Conservation (phyloP, 2,329 filamentous ascomycete genomes). For the Colletotrichum somersetense region DNA sequence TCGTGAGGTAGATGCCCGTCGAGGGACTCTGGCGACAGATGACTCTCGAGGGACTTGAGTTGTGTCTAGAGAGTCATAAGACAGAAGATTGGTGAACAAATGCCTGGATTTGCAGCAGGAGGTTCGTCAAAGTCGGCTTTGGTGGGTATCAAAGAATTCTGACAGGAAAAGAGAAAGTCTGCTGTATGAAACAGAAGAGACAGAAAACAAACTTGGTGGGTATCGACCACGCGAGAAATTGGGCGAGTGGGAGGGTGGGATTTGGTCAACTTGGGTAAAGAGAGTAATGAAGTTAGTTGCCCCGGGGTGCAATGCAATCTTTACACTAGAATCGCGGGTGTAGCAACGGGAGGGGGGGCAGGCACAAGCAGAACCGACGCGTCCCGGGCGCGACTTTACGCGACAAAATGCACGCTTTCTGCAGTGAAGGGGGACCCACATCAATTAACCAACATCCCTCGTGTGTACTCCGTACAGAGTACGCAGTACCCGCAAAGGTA, state of each 20-base stretch:
- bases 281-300: slow-evolving; percentile 13
- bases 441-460: slow-evolving; percentile 41
- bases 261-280: slow-evolving; percentile 29
- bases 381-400: slow-evolving; percentile 42
- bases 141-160: slow-evolving; percentile 37
- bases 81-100: background rate
- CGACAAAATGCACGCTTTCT: slow-evolving; percentile 35
- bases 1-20: slow-evolving; percentile 8
- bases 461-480: too few relatives aligned
- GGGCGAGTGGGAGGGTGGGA: slow-evolving; percentile 37
- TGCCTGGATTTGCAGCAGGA: slow-evolving; percentile 1
- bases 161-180: background rate
- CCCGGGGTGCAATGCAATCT: slow-evolving; percentile 10
- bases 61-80: slow-evolving; percentile 16
- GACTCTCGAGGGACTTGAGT: slow-evolving; percentile 15
- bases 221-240: slow-evolving; percentile 29
- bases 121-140: background rate
- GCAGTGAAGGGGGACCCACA: slow-evolving; percentile 6
- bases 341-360: slow-evolving; percentile 6
- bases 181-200: slow-evolving; percentile 8
- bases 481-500: background rate
- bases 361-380: slow-evolving; percentile 29
- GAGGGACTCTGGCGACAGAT: slow-evolving; percentile 23
- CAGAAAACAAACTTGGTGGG: slow-evolving; percentile 16
- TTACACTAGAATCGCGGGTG: slow-evolving; percentile 31